Evolutionary conservation across 371 early-diverging fungal species (phyloP), one percentile per base, ranked within the genome.

Genomic region (Dichotomocladium elegans): DNA sequence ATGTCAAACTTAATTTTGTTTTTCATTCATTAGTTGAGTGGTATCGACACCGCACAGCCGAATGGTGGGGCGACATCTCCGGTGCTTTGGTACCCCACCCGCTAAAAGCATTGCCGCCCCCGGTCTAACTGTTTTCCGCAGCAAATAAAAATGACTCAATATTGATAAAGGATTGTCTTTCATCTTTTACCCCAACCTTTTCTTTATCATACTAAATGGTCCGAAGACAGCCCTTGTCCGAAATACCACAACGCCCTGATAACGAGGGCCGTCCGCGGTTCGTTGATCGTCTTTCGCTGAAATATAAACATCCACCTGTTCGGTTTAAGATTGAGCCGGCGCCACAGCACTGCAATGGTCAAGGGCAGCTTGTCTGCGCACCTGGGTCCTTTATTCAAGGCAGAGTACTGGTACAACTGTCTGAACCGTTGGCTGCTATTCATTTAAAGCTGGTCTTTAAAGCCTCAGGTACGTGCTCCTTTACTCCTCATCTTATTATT

Each of bases 51-150:
- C 58, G 82, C 53, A 72, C 80, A 15, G 68, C 72, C 25, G 64
- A 57, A 31, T 86, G 86, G 86, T 84, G 86, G 82, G 82, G 74
- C 17, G 84, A 86, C 56, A 72, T 77, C 8, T 66, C 72, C 3
- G 58, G 66, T 57, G 80, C 79, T 17, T 57, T 79, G 17, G 67
- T 73, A 14, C 74, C 80, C 26, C 82, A 82, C 59, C 82, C 80
- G n/a, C 60, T 74, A 29, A 81, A 81, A 46, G 70, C 74, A 8
- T 55, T 68, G 29, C 75, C 79, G 19, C 43, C 53, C 33, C 51
- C 51, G 7, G 51, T 51, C 25, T 51, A 41, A 40, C 21, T 21
- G 28, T 24, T 24, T 14, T 17, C 49, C 31, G 49, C 49, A 33
- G 35, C 49, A 14, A 48, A 48, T 48, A 48, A 34, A 48, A 31